Percentiles rank a stretch among this genome's conserved stretches.
These are phyloP conservation scores for Mucor plumbeus DNA, from an alignment of 371 early-diverging fungal genomes.

Conservation along the genomic window DNA sequence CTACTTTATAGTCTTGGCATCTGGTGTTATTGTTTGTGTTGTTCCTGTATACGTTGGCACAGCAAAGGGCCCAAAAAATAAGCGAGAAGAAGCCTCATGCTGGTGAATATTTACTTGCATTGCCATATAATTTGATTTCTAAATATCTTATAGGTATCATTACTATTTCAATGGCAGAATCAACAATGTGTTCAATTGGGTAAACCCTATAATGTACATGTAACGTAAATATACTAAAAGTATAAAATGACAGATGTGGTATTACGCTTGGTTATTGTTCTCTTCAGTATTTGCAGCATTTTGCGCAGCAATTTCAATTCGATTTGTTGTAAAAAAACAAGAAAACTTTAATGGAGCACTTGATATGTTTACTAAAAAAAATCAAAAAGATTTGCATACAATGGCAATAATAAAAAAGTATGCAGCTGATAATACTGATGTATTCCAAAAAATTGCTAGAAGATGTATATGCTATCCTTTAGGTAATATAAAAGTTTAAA, in stretches of 20 bases:
- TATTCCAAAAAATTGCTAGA: constrained; percentile 38
- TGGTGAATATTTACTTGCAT: constrained; percentile 19
- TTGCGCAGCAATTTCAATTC: constrained; percentile 31
- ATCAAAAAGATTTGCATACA: not conserved
- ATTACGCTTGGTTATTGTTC: constrained; percentile 38
- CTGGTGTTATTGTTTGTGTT: constrained; percentile 21
- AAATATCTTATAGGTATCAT: constrained; percentile 31
- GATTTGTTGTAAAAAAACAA: constrained; percentile 28
- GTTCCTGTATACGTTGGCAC: constrained; percentile 21
- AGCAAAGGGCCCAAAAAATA: not conserved
- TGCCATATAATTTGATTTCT: not conserved
- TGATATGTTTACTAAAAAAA: constrained; percentile 25
- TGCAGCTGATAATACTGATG: constrained; percentile 14
- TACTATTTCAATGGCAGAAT: constrained; percentile 35
- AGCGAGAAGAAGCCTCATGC: constrained; percentile 10
- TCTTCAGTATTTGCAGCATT: constrained; percentile 29
- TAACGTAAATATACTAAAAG: not conserved
- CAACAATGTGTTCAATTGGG: constrained; percentile 38
- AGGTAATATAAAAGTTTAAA: constrained; percentile 18
- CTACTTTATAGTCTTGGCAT: constrained; percentile 19
- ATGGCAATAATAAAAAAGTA: constrained; percentile 12
- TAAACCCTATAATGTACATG: constrained; percentile 13
- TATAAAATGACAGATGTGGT: constrained; percentile 37
- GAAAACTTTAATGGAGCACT: constrained; percentile 32
- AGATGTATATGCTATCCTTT: constrained; percentile 45